Base-by-base conservation (phyloP, 2,329 filamentous ascomycete species). In the Sporothrix inflata region DNA sequence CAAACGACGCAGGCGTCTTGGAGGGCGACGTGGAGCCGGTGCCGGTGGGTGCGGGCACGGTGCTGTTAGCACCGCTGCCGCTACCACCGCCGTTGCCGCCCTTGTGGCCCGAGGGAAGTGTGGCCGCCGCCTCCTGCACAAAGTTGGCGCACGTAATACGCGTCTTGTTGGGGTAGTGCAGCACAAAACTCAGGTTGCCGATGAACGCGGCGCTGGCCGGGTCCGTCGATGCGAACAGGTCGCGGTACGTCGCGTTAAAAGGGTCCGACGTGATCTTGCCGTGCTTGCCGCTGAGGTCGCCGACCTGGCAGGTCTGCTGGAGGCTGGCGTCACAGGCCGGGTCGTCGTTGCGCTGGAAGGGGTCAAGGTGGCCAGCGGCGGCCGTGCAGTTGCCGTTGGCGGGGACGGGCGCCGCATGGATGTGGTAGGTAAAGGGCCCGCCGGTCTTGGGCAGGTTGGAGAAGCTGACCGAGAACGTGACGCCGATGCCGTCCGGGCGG, bases 241-340 rank as follows among this genome's bases (percentile, higher is more conserved):
- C 90, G 73, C 80, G 78, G 81, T 88, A 91, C 66, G 80, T 82
- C 71, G 79, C 80, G 38, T 79, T 78, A 78, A 85, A 90, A 14
- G 85, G 82, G 74, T 85, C 84, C 38, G 80, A 79, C 34, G 80
- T 83, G 77, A 92, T 86, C 73, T 85, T 84, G 74, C 91, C 91
- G 77, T 91, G 84, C 83, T 95, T 95, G 78, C 92, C 92, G 76
- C 88, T 87, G 71, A 94, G 84, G 79, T 95, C 92, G 75, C 93
- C 92, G 12, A 92, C 88, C 81, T 95, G 89, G 83, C 92, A 96
- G 11, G 88, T 89, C 74, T 87, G 81, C 8, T 90, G 90, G 7
- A 82, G 78, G 11, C 79, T 76, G 12, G 81, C 49, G 77, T 93
- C 84, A 81, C 92, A 95, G 5, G 85, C 77, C 4, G 89, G 83